Conservation (phyloP, 164 flowering plant genomes). For the Sedum album region DNA sequence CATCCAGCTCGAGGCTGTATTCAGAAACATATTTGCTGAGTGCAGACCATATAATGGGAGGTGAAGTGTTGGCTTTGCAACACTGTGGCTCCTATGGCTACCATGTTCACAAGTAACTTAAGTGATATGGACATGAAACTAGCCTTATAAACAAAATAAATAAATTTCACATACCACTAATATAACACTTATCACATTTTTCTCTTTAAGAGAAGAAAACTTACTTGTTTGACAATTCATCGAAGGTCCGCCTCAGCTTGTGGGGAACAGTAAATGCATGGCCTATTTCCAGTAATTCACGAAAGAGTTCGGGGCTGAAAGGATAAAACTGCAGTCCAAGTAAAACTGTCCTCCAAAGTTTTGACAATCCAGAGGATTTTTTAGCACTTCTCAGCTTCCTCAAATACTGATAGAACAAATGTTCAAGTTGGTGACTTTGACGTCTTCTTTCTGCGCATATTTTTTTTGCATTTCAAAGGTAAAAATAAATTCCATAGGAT, state of each 20-base stretch:
- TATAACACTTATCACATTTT: not conserved
- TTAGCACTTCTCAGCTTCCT: constrained; percentile 50
- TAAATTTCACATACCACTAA: not conserved
- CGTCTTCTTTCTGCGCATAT: constrained; percentile 58
- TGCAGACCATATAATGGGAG: not conserved
- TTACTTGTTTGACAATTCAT: constrained; percentile 59
- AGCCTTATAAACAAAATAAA: not conserved
- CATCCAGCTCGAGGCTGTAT: not conserved
- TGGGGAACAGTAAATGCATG: constrained; percentile 54
- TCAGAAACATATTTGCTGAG: not conserved
- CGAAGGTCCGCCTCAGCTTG: constrained; percentile 67
- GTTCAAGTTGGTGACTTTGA: constrained; percentile 69
- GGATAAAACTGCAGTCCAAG: constrained; percentile 80
- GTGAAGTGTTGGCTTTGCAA: not conserved
- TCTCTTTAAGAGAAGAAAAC: constrained; percentile 2
- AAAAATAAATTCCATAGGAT: not conserved
- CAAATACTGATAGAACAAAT: constrained; percentile 43
- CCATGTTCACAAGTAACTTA: not conserved
- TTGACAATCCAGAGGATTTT: constrained; percentile 29
- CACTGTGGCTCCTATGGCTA: not conserved
- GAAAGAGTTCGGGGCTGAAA: constrained; percentile 47
- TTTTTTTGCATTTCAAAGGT: not conserved
- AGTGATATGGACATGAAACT: not conserved
- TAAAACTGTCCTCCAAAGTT: constrained; percentile 42
- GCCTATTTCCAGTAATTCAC: constrained; percentile 47